These are phyloP conservation scores for Iris pallida DNA, from an alignment of 116 monocot genomes.

Conservation along the genomic window DNA sequence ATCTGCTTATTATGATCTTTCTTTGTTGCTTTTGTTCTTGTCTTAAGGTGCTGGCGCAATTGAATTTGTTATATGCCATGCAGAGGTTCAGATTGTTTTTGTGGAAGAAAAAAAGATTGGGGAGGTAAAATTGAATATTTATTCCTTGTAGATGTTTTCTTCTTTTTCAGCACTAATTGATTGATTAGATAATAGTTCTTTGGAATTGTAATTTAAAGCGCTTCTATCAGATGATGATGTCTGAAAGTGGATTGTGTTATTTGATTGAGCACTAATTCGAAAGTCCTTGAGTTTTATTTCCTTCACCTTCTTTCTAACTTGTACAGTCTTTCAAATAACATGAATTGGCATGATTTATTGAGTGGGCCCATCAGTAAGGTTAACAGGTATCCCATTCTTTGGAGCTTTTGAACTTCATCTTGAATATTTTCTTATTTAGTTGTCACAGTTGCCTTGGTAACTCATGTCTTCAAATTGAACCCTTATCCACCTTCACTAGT, in stretches of 20 bases:
- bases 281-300: not conserved
- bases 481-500: not conserved
- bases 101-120: slow-evolving; percentile 82
- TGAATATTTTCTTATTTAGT: not conserved
- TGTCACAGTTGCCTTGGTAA: not conserved
- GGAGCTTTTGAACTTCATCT: not conserved
- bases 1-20: not conserved
- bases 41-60: slow-evolving; percentile 71
- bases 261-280: not conserved
- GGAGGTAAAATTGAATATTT: slow-evolving; percentile 45
- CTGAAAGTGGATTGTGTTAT: not conserved
- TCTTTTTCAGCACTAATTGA: not conserved
- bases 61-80: slow-evolving; percentile 84
- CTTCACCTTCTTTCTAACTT: not conserved
- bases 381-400: not conserved
- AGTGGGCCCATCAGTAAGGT: not conserved
- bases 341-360: no score
- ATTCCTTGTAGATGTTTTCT: not conserved
- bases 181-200: not conserved
- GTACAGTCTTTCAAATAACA: not conserved
- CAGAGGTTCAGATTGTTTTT: slow-evolving; percentile 79
- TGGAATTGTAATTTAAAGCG: not conserved
- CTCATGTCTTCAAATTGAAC: not conserved
- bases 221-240: no score
- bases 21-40: not conserved